Percentiles rank a stretch among this genome's conserved stretches.
phyloP scores from a whole-genome alignment of 139 green algal genomes.

The Mesotaenium endlicherianum region DNA sequence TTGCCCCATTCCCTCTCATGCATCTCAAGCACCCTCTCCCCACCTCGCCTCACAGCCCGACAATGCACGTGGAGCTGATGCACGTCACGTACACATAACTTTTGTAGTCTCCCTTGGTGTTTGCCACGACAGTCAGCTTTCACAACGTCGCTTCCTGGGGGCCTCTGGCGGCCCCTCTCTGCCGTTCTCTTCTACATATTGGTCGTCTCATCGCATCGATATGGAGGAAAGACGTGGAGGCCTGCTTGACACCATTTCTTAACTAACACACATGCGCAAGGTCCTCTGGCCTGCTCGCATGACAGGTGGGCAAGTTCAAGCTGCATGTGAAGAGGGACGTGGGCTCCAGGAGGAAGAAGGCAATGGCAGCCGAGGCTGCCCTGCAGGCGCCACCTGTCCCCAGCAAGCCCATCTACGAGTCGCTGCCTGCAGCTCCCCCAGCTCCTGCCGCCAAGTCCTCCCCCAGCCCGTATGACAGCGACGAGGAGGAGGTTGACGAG shows the following conservation, averaged over 20 bases:
- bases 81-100: too few relatives aligned
- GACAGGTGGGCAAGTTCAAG: constrained; percentile 41
- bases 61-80: too few relatives aligned
- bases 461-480: constrained; percentile 50
- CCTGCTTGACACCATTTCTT: neutral
- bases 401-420: constrained; percentile 28
- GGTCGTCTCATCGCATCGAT: neutral
- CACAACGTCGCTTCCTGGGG: too few relatives aligned
- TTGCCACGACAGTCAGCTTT: too few relatives aligned
- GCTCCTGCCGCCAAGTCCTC: neutral
- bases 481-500: constrained; percentile 65
- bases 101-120: too few relatives aligned
- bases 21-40: too few relatives aligned
- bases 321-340: constrained; percentile 43
- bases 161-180: neutral
- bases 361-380: neutral
- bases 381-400: constrained; percentile 25
- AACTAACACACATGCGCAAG: neutral
- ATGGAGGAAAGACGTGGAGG: neutral
- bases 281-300: neutral
- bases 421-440: constrained; percentile 9
- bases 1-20: too few relatives aligned
- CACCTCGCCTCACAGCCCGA: too few relatives aligned
- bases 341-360: neutral
- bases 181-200: neutral